Conservation (phyloP, 2,329 filamentous ascomycete genomes). For the Aspergillus spinulosporus region DNA sequence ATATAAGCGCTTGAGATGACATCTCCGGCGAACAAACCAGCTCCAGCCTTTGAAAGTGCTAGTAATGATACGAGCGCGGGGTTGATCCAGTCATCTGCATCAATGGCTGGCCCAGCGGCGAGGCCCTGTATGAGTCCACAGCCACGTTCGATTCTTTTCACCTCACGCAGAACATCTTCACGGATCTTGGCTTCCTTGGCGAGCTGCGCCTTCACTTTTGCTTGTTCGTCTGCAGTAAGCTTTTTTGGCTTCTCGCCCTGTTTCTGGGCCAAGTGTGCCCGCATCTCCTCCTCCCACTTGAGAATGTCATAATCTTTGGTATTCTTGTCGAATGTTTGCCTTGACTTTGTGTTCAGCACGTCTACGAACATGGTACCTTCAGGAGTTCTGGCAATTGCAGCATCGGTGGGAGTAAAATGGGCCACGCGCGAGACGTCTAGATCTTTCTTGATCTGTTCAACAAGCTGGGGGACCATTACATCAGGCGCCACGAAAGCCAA, state of each 20-base stretch:
- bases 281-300: slow-evolving; percentile 94
- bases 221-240: slow-evolving; percentile 81
- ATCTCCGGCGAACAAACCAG: slow-evolving; percentile 77
- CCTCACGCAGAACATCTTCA: slow-evolving; percentile 66
- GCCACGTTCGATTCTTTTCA: slow-evolving; percentile 73
- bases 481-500: slow-evolving; percentile 92
- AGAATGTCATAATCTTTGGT: slow-evolving; percentile 92
- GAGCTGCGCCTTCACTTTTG: slow-evolving; percentile 87
- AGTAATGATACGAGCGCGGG: slow-evolving; percentile 72
- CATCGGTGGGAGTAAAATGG: slow-evolving; percentile 79
- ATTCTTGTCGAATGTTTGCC: slow-evolving; percentile 77
- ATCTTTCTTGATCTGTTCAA: slow-evolving; percentile 72
- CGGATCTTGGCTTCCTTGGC: slow-evolving; percentile 83
- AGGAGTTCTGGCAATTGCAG: slow-evolving; percentile 87
- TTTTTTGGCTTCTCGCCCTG: slow-evolving; percentile 84
- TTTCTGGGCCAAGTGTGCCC: slow-evolving; percentile 85
- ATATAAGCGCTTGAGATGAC: slow-evolving; percentile 76
- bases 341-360: slow-evolving; percentile 79
- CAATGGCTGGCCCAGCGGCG: slow-evolving; percentile 82
- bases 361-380: slow-evolving; percentile 88
- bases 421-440: slow-evolving; percentile 69
- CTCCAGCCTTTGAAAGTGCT: slow-evolving; percentile 71
- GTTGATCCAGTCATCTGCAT: slow-evolving; percentile 85
- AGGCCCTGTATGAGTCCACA: slow-evolving; percentile 83
- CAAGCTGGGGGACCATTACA: slow-evolving; percentile 71